These are phyloP conservation scores for Chlorophyllum brunneum DNA, from an alignment of 768 basidiomycete species.

Conservation along the genomic window DNA sequence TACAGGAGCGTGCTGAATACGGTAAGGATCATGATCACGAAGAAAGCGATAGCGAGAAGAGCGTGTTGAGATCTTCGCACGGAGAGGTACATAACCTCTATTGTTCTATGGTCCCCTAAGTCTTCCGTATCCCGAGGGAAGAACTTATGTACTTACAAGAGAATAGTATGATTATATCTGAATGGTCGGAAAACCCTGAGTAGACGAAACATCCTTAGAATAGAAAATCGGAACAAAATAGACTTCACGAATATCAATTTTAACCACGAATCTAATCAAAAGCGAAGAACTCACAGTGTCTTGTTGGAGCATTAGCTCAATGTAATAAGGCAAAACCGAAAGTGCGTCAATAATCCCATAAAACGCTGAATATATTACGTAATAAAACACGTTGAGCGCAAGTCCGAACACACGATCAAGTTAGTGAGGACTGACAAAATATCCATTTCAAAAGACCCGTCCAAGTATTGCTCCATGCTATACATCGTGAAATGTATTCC, in stretches of 20 bases:
- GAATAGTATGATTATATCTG: slow-evolving; percentile 75
- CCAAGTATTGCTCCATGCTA: slow-evolving; percentile 77
- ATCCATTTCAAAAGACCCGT: slow-evolving; percentile 58
- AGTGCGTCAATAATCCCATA: slow-evolving; percentile 84
- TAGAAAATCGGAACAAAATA: slow-evolving; percentile 86
- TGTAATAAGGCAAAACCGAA: slow-evolving; percentile 85
- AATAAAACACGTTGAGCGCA: too few relatives aligned
- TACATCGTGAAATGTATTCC: slow-evolving; percentile 69
- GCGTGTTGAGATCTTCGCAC: slow-evolving; percentile 85
- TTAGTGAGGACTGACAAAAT: slow-evolving; percentile 50
- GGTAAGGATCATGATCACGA: slow-evolving; percentile 82
- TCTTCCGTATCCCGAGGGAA: background rate
- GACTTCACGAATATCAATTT: slow-evolving; percentile 40
- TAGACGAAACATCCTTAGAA: slow-evolving; percentile 85
- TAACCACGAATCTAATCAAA: background rate
- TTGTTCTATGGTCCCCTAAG: slow-evolving; percentile 46
- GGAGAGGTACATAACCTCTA: slow-evolving; percentile 91
- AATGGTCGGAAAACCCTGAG: slow-evolving; percentile 89
- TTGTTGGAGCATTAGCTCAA: slow-evolving; percentile 78
- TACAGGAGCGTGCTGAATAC: slow-evolving; percentile 85
- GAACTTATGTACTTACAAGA: slow-evolving; percentile 51
- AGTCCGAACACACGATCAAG: slow-evolving; percentile 12
- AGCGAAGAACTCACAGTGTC: slow-evolving; percentile 59
- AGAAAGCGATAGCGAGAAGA: slow-evolving; percentile 81
- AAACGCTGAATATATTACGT: slow-evolving; percentile 60